Evolutionary conservation across 192 early-diverging fungal species (phyloP), one percentile per base, ranked within the genome.

Genomic region (Backusella australiensis): DNA sequence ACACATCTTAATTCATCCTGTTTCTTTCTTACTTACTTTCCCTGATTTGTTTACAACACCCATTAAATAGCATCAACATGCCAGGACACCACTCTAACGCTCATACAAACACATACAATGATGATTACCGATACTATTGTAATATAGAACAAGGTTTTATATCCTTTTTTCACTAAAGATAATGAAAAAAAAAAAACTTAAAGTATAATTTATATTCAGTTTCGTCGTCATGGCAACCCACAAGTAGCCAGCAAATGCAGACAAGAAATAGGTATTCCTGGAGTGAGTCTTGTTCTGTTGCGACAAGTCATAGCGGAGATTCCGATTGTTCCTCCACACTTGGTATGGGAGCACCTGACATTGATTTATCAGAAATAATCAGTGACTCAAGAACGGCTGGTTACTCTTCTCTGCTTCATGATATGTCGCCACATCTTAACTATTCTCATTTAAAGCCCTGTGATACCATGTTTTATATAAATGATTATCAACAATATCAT

Each of bases 301-400:
- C 56, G 9, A 26, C 56, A 8, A 63, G 32, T 32, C 32, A 32
- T 32, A 32, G 56, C 56, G 23, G 21, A 29, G 56, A 63, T 26
- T 63, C 56, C 12, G 56, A 63, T 14, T 63, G 56, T 3, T 69
- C 39, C 17, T 69, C 68, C 46, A 44, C 42, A 21, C 39, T 71
- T 17, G 42, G 70, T 71, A 71, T 71, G 11, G 19, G 69, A 41
- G 26, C 69, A 29, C 41, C 69, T 39, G 69, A 71, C 39, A 38
- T 71, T 34, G 70, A 29, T 34, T 42, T 71, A 46, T 71, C 70
- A 26, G 70, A 71, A 29, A 19, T 71, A 9, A 71, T 34, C 66
- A 34, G 66, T 67, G 26, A 67, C 66, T 34, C 66, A 67, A 67
- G 15, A 67, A 19, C 67, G 35, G 67, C 19, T 36, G 15, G 67